Conservation (phyloP, 345 rosid species). For the Ailanthus altissimus region DNA sequence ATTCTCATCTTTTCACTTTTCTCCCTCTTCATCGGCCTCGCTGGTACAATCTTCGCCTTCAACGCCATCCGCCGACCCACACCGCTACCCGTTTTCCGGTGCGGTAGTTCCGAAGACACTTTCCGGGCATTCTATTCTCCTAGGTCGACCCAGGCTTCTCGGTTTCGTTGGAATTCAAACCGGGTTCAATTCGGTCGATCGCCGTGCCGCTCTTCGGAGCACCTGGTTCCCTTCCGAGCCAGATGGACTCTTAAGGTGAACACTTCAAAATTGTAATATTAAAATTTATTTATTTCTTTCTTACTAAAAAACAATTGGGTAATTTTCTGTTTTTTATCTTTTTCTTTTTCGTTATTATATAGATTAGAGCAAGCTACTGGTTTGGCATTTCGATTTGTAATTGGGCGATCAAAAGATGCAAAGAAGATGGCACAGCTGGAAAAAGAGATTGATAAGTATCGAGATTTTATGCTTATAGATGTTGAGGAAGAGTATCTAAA, state of each 20-base stretch:
- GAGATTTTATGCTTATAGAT: slow-evolving; percentile 75
- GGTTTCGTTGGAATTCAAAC: slow-evolving; percentile 87
- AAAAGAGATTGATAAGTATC: slow-evolving; percentile 57
- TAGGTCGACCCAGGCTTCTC: slow-evolving; percentile 63
- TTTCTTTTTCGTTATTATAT: background rate
- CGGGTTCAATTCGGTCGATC: slow-evolving; percentile 57
- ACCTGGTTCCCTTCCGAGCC: slow-evolving; percentile 86
- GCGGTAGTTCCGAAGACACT: slow-evolving; percentile 64
- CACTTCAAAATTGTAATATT: background rate
- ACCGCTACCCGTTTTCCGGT: slow-evolving; percentile 50
- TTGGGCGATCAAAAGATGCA: slow-evolving; percentile 64
- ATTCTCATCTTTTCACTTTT: slow-evolving; percentile 52
- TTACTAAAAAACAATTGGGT: background rate
- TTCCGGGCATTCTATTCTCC: slow-evolving; percentile 42
- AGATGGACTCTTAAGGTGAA: slow-evolving; percentile 64
- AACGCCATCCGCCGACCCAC: slow-evolving; percentile 36
- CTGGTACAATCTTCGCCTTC: slow-evolving; percentile 63
- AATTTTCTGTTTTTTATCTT: background rate
- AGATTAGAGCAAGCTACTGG: slow-evolving; percentile 94
- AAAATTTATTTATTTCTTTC: background rate
- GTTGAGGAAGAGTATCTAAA: slow-evolving; percentile 64
- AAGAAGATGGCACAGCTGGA: slow-evolving; percentile 66
- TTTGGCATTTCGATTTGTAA: slow-evolving; percentile 74
- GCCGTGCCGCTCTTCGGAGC: slow-evolving; percentile 55
- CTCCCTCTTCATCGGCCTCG: slow-evolving; percentile 57